Conservation (phyloP, 352 stramenopile species). For the Elongisporangium anandrum region DNA sequence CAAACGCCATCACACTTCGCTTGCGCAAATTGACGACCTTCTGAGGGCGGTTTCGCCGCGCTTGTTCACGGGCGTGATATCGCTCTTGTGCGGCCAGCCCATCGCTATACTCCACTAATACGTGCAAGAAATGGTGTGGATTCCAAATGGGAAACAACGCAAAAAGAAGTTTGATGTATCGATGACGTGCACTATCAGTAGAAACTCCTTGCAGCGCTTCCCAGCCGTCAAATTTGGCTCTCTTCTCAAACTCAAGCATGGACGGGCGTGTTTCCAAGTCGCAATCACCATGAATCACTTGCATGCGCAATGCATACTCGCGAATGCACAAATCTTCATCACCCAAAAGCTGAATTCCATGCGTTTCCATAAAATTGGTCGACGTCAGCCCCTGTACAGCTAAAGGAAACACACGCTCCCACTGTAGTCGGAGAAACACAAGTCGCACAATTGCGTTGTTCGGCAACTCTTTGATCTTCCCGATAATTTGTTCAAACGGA, state of each 20-base stretch:
- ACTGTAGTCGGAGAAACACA: constrained; percentile 55
- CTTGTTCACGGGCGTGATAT: constrained; percentile 15
- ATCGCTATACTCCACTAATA: constrained; percentile 35
- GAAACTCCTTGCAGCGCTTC: constrained; percentile 52
- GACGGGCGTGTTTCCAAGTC: constrained; percentile 43
- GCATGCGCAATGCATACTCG: constrained; percentile 78
- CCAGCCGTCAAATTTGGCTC: constrained; percentile 78
- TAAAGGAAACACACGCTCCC: constrained; percentile 49
- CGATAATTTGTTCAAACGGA: constrained; percentile 71
- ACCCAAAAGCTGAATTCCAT: constrained; percentile 38
- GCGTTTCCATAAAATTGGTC: constrained; percentile 35
- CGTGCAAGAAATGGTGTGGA: constrained; percentile 44
- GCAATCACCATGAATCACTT: constrained; percentile 67
- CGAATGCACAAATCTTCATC: constrained; percentile 71
- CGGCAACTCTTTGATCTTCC: constrained; percentile 50
- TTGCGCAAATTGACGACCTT: constrained; percentile 28
- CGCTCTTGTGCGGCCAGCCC: constrained; percentile 17
- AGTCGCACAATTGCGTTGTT: constrained; percentile 38
- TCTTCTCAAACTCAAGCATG: constrained; percentile 62
- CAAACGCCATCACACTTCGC: constrained; percentile 27
- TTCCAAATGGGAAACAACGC: constrained; percentile 70
- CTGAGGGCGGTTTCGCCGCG: constrained; percentile 11
- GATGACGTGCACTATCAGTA: constrained; percentile 38
- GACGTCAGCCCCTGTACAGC: constrained; percentile 44
- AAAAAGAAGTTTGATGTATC: constrained; percentile 80